phyloP scores from a whole-genome alignment of 805 yeast genomes.

The Yarrowia sp. region DNA sequence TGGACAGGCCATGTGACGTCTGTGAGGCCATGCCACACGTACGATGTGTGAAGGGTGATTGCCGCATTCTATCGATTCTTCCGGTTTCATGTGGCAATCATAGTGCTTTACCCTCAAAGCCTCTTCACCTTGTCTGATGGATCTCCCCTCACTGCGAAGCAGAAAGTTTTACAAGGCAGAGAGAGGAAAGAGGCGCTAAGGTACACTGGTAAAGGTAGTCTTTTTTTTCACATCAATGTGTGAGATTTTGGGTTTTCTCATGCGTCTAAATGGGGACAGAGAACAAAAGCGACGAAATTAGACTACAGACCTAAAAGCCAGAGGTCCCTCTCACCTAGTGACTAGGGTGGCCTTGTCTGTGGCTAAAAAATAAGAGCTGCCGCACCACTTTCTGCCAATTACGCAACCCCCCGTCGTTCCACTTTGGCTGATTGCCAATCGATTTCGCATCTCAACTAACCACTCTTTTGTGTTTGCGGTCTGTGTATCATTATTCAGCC shows the following conservation, averaged over 20 bases:
- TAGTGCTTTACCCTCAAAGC: neutral
- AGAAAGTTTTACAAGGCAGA: neutral
- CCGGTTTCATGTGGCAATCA: neutral
- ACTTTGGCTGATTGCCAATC: neutral
- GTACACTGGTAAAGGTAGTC: neutral
- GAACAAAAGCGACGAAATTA: constrained; percentile 10
- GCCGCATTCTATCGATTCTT: neutral
- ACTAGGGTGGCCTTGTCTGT: constrained; percentile 12
- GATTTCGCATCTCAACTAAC: neutral
- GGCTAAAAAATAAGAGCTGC: neutral
- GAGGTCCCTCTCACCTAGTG: neutral
- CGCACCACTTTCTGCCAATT: neutral
- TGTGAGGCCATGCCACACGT: neutral
- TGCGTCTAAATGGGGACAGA: neutral
- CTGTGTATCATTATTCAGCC: neutral
- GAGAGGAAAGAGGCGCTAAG: neutral
- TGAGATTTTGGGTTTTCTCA: neutral
- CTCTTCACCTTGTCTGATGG: neutral
- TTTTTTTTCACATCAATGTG: neutral
- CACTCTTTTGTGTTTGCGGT: constrained; percentile 16
- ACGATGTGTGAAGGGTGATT: neutral
- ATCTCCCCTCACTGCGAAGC: neutral
- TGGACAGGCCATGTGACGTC: neutral
- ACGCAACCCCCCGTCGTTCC: neutral
- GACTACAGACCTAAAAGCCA: constrained; percentile 8